phyloP scores from a whole-genome alignment of 495 filamentous ascomycete genomes.

The Podospora anserina region DNA sequence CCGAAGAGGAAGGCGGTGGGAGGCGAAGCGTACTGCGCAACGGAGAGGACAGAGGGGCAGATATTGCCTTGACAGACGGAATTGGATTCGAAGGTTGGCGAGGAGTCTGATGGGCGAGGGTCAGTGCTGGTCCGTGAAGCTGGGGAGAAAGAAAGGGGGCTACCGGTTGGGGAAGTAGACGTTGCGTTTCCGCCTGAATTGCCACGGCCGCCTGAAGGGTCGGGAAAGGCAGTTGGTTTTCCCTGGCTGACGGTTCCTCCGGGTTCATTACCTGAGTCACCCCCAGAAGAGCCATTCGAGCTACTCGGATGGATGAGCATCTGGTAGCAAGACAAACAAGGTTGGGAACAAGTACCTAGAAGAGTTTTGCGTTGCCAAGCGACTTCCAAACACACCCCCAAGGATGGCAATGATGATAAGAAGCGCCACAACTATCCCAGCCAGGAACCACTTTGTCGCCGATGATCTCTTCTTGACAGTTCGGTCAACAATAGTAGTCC shows the following conservation, averaged over 20 bases:
- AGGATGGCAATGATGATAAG: background rate
- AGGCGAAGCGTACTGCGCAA: background rate
- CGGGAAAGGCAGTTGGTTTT: background rate
- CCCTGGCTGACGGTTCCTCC: background rate
- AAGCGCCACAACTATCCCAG: background rate
- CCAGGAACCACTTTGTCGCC: background rate
- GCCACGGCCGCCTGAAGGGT: background rate
- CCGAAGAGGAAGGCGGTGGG: conserved; percentile 7
- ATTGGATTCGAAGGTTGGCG: background rate
- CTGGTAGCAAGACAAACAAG: background rate
- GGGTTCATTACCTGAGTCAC: background rate
- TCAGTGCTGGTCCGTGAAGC: too few relatives aligned
- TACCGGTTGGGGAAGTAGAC: background rate
- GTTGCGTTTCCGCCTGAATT: background rate
- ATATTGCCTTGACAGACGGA: background rate
- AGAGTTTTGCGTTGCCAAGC: background rate
- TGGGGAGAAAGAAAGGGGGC: too few relatives aligned
- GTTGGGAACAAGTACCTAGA: background rate
- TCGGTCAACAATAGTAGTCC: background rate
- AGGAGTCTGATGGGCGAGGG: background rate
- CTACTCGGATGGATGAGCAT: background rate
- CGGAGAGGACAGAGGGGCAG: conserved; percentile 4
- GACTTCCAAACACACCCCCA: background rate
- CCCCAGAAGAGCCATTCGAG: background rate
- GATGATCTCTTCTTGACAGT: background rate